These are phyloP conservation scores for Plantago coronopus DNA, from an alignment of 305 asterid genomes.

Conservation along the genomic window DNA sequence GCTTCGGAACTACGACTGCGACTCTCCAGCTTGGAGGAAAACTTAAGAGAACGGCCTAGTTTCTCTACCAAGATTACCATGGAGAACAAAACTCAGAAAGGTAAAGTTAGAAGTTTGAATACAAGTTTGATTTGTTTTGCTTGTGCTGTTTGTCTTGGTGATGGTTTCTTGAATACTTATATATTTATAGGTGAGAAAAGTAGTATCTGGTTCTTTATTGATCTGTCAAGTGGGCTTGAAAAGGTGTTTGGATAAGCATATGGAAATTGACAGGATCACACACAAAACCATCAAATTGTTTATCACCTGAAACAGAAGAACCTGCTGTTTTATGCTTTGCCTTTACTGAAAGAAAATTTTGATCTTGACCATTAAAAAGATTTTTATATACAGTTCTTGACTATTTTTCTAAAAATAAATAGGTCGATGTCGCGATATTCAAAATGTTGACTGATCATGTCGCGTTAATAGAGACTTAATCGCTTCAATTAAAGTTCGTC, in stretches of 20 bases:
- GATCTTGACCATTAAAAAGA: background rate
- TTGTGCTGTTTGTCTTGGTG: background rate
- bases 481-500: too few relatives aligned
- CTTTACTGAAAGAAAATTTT: background rate
- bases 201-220: slow-evolving; percentile 7
- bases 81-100: slow-evolving; percentile 4
- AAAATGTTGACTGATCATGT: too few relatives aligned
- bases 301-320: background rate
- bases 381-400: too few relatives aligned
- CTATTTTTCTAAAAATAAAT: too few relatives aligned
- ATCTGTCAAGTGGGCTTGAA: slow-evolving; percentile 20
- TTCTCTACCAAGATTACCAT: slow-evolving; percentile 49
- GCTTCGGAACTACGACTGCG: slow-evolving; percentile 31
- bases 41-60: slow-evolving; percentile 36
- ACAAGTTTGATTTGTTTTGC: background rate
- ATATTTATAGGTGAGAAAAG: slow-evolving; percentile 1
- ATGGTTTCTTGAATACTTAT: background rate
- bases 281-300: slow-evolving; percentile 16
- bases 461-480: too few relatives aligned
- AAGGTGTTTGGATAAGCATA: slow-evolving; percentile 6
- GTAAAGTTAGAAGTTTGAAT: background rate
- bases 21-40: slow-evolving; percentile 33
- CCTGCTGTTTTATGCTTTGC: background rate
- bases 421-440: too few relatives aligned
- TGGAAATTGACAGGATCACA: background rate